Evolutionary conservation across 192 early-diverging fungal genomes (phyloP).

Genomic region (Gorgonomyces haynaldii): DNA sequence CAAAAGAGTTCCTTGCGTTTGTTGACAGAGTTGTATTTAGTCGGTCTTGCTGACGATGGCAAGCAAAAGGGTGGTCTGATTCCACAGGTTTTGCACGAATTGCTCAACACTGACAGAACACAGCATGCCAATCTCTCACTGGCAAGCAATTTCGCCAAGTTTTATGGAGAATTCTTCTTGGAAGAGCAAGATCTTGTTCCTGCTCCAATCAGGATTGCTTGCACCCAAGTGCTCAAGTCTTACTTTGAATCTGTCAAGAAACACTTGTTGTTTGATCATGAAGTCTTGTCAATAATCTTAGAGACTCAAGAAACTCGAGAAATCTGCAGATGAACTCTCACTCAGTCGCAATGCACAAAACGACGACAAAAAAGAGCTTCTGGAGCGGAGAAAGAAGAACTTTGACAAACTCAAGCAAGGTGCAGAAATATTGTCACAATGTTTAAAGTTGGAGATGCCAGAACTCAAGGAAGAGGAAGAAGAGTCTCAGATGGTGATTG

Average conservation of each 20-base stretch:
- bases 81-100: slow-evolving; percentile 21
- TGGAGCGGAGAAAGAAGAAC: slow-evolving; percentile 51
- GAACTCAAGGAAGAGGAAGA: slow-evolving; percentile 63
- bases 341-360: slow-evolving; percentile 69
- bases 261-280: no score
- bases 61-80: slow-evolving; percentile 54
- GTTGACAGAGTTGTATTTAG: slow-evolving; percentile 70
- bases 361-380: slow-evolving; percentile 67
- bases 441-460: slow-evolving; percentile 63
- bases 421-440: slow-evolving; percentile 56
- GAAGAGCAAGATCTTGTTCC: slow-evolving; percentile 9
- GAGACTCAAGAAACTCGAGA: slow-evolving; percentile 60
- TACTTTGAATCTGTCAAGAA: no score
- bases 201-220: no score
- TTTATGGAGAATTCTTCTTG: slow-evolving; percentile 15
- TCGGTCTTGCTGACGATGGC: slow-evolving; percentile 48
- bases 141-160: slow-evolving; percentile 32
- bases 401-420: slow-evolving; percentile 57
- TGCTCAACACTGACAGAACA: slow-evolving; percentile 21
- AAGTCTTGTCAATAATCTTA: no score
- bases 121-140: slow-evolving; percentile 33
- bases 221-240: no score
- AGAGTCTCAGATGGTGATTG: slow-evolving; percentile 19
- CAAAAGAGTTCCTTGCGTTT: slow-evolving; percentile 61
- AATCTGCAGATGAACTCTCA: slow-evolving; percentile 64